Conservation (phyloP, 306 rosid genomes). For the Lupinus albus region DNA sequence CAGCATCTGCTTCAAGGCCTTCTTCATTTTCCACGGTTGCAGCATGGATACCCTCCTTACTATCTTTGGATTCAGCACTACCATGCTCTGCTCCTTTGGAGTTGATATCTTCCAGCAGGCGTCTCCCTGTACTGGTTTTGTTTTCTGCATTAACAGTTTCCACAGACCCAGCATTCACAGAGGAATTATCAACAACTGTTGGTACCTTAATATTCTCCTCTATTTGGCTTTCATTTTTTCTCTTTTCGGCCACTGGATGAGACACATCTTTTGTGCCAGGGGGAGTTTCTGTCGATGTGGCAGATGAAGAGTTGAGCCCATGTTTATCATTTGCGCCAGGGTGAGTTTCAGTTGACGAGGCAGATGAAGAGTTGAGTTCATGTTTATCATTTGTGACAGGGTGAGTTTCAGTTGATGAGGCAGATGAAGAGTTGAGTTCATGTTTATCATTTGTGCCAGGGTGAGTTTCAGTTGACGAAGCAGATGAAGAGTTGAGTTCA, state of each 20-base stretch:
- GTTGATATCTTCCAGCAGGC: conserved; percentile 71
- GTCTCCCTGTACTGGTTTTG: conserved; percentile 64
- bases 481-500: background rate
- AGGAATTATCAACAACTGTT: conserved; percentile 47
- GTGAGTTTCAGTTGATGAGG: conserved; percentile 47
- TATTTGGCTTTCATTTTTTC: conserved; percentile 46
- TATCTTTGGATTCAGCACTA: conserved; percentile 55
- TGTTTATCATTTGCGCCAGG: background rate
- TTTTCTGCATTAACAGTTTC: conserved; percentile 50
- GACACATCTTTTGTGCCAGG: conserved; percentile 38
- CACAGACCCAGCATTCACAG: conserved; percentile 49
- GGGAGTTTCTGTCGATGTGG: conserved; percentile 47
- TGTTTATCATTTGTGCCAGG: conserved; percentile 30
- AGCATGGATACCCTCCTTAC: conserved; percentile 54
- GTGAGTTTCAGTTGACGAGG: conserved; percentile 47
- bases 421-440: no score
- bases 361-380: background rate
- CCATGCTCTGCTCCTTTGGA: conserved; percentile 58
- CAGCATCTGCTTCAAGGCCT: conserved; percentile 84
- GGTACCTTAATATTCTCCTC: conserved; percentile 61
- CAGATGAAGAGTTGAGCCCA: background rate
- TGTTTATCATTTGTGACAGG: background rate
- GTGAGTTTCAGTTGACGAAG: conserved; percentile 47
- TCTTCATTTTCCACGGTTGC: conserved; percentile 79
- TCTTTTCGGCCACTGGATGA: conserved; percentile 46